These are phyloP conservation scores for Talaromyces rugulosus DNA, from an alignment of 2,329 filamentous ascomycete species.

Conservation along the genomic window DNA sequence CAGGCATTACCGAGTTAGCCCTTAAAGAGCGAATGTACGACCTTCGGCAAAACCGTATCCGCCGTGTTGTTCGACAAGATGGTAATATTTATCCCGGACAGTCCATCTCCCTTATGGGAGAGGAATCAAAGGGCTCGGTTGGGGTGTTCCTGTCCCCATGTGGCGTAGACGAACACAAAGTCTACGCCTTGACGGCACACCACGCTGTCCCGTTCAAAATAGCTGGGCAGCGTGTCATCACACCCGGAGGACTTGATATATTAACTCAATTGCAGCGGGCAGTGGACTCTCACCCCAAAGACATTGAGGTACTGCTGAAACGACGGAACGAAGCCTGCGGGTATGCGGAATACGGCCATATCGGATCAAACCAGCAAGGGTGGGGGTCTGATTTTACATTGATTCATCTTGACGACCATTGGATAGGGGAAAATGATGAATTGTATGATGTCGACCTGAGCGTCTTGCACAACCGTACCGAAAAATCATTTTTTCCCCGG, in stretches of 20 bases:
- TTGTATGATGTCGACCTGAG: neutral
- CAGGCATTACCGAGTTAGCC: neutral
- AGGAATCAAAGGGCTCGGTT: slow-evolving; percentile 9
- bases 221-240: slow-evolving; percentile 3
- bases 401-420: slow-evolving; percentile 4
- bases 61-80: neutral
- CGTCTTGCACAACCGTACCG: neutral
- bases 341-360: slow-evolving; percentile 1
- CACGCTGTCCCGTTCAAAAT: neutral
- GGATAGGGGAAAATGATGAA: slow-evolving; percentile 4
- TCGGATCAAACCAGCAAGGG: slow-evolving; percentile 1
- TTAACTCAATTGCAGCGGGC: slow-evolving; percentile 1
- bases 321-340: slow-evolving; percentile 2
- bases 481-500: slow-evolving; percentile 3
- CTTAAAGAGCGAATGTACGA: neutral
- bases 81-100: slow-evolving; percentile 7
- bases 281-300: neutral
- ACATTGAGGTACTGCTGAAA: neutral
- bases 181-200: slow-evolving; percentile 7
- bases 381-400: slow-evolving; percentile 9
- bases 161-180: neutral
- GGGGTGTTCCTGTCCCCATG: slow-evolving; percentile 8
- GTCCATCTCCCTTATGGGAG: slow-evolving; percentile 9
- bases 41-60: neutral
- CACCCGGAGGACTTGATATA: slow-evolving; percentile 8